phyloP scores from a whole-genome alignment of 2,329 filamentous ascomycete species.

The Cordyceps fumosorosea region DNA sequence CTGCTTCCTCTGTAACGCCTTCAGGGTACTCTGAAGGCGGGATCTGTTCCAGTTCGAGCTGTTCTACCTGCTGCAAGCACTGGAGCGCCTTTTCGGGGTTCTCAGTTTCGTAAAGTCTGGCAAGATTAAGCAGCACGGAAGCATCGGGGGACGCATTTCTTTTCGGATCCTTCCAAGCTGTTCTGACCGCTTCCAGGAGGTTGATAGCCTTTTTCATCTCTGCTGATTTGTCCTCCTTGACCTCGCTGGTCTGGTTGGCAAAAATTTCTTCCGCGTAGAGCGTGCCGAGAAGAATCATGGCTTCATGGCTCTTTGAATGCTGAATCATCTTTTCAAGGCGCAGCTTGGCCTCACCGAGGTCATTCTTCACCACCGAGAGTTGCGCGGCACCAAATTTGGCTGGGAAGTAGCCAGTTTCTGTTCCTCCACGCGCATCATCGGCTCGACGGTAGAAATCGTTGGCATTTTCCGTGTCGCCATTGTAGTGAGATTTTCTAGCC shows the following conservation, averaged over 20 bases:
- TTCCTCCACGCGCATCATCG: constrained; percentile 83
- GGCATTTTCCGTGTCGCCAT: constrained; percentile 66
- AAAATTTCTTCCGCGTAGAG: constrained; percentile 95
- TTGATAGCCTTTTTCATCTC: constrained; percentile 82
- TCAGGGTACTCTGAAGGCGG: constrained; percentile 61
- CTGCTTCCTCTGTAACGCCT: constrained; percentile 48
- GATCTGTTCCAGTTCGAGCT: constrained; percentile 77
- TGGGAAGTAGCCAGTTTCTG: constrained; percentile 85
- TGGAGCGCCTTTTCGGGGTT: constrained; percentile 85
- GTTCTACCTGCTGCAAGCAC: constrained; percentile 86
- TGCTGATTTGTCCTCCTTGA: constrained; percentile 78
- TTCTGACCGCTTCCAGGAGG: constrained; percentile 76
- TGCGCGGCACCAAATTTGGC: constrained; percentile 94
- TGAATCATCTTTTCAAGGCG: constrained; percentile 91
- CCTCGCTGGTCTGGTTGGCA: constrained; percentile 60
- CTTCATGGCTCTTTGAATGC: constrained; percentile 74
- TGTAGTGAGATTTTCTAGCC: constrained; percentile 83
- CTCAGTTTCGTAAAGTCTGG: constrained; percentile 81
- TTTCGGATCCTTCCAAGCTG: constrained; percentile 88
- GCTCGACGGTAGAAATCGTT: constrained; percentile 83
- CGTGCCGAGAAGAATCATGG: constrained; percentile 85
- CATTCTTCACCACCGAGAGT: constrained; percentile 74
- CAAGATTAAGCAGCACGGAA: constrained; percentile 83
- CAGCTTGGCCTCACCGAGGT: constrained; percentile 87
- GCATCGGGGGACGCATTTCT: constrained; percentile 75